phyloP scores from a whole-genome alignment of 2,329 filamentous ascomycete species.

The Microcyclosporella mali region DNA sequence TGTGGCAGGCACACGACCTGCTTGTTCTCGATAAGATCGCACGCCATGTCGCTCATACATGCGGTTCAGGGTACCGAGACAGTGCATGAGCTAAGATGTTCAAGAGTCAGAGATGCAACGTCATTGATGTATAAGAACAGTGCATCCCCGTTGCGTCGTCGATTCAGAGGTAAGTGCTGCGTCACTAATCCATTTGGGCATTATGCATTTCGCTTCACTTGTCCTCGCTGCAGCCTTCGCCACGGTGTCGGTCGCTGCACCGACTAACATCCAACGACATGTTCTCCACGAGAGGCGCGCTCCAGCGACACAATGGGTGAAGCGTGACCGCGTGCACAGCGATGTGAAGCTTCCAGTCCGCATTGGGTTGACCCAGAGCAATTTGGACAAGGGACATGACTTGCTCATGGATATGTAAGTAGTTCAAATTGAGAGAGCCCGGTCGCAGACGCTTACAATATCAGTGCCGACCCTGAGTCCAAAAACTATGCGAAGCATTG shows the following conservation, averaged over 20 bases:
- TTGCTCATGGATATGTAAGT: slow-evolving; percentile 13
- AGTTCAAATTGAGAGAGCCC: too few relatives aligned
- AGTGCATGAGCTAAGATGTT: not conserved
- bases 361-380: slow-evolving; percentile 20
- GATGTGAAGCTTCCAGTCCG: slow-evolving; percentile 25
- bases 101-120: not conserved
- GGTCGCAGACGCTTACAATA: too few relatives aligned
- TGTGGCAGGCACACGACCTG: slow-evolving; percentile 12
- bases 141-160: not conserved
- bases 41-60: not conserved
- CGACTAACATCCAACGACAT: slow-evolving; percentile 27
- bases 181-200: slow-evolving; percentile 5
- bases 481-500: slow-evolving; percentile 38
- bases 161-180: slow-evolving; percentile 3
- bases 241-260: slow-evolving; percentile 12
- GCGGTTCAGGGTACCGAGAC: not conserved
- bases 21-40: slow-evolving; percentile 14
- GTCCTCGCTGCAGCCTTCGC: slow-evolving; percentile 11
- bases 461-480: slow-evolving; percentile 17
- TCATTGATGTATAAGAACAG: not conserved
- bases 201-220: slow-evolving; percentile 17
- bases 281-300: slow-evolving; percentile 41
- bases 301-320: slow-evolving; percentile 34
- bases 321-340: slow-evolving; percentile 28
- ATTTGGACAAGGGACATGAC: slow-evolving; percentile 18